Percentiles rank a stretch among this genome's conserved stretches.
Evolutionary conservation across 257 asterid species (phyloP).

Genomic region (Echium plantagineum): DNA sequence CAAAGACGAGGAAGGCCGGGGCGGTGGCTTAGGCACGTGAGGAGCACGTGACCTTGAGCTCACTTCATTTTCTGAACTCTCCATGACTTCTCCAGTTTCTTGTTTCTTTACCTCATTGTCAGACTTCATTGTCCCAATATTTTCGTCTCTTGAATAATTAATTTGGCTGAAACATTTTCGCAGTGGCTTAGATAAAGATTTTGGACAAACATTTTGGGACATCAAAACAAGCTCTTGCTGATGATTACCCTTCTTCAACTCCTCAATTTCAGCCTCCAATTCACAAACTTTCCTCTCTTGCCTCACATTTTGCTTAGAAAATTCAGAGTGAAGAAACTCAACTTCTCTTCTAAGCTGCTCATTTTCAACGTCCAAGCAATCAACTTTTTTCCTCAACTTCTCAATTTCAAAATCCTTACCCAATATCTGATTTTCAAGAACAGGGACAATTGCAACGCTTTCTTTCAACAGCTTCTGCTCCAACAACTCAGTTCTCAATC

Average conservation of each 20-base stretch:
- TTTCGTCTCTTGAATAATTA: constrained; percentile 15
- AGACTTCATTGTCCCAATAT: constrained; percentile 6
- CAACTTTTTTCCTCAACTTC: constrained; percentile 38
- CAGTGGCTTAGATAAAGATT: constrained; percentile 26
- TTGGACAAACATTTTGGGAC: constrained; percentile 28
- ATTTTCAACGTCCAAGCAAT: constrained; percentile 63
- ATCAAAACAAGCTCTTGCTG: constrained; percentile 18
- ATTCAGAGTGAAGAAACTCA: constrained; percentile 51
- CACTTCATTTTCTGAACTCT: constrained; percentile 32
- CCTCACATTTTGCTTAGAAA: constrained; percentile 41
- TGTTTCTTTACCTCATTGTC: constrained; percentile 41
- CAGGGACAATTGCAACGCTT: constrained; percentile 58
- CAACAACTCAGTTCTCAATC: constrained; percentile 57
- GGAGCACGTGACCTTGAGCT: constrained; percentile 57
- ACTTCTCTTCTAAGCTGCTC: constrained; percentile 53
- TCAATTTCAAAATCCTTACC: constrained; percentile 42
- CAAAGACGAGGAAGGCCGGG: constrained; percentile 41
- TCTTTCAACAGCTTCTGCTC: constrained; percentile 57
- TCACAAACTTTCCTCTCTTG: constrained; percentile 39
- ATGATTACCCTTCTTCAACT: constrained; percentile 38
- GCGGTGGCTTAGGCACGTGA: constrained; percentile 88
- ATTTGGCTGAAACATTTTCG: constrained; percentile 34
- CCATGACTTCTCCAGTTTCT: constrained; percentile 41
- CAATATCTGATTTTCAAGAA: constrained; percentile 50
- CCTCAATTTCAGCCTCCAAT: constrained; percentile 44